These are phyloP conservation scores for Circinella umbellata DNA, from an alignment of 371 early-diverging fungal genomes.

Conservation along the genomic window DNA sequence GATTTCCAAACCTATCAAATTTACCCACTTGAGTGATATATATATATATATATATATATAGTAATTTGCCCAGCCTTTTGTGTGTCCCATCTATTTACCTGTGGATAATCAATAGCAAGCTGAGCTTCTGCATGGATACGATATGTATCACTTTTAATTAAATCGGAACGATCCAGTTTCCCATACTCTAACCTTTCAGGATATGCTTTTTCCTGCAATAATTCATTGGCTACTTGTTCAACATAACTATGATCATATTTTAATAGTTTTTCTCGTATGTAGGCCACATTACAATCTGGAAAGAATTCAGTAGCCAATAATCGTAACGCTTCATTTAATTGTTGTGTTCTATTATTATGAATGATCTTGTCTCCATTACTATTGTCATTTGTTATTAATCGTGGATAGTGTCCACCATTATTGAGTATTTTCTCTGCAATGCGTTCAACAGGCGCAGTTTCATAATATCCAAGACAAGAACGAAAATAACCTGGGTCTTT, in stretches of 20 bases:
- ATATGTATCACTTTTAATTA: constrained; percentile 41
- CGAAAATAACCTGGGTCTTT: constrained; percentile 54
- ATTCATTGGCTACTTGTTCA: constrained; percentile 34
- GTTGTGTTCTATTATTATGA: neutral
- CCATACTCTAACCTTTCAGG: constrained; percentile 48
- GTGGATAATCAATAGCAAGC: constrained; percentile 41
- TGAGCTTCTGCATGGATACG: constrained; percentile 38
- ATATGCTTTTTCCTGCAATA: constrained; percentile 23
- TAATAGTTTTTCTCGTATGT: constrained; percentile 41
- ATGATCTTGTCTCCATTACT: too few species aligned
- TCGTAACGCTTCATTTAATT: constrained; percentile 40
- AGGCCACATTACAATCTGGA: constrained; percentile 50
- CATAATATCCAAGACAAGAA: constrained; percentile 44
- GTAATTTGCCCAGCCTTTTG: too few species aligned
- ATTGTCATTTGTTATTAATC: neutral
- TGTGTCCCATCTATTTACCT: constrained; percentile 21
- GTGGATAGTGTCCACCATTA: constrained; percentile 45
- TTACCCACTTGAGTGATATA: neutral
- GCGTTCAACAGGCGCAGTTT: constrained; percentile 44
- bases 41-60: too few species aligned
- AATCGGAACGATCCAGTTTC: constrained; percentile 37
- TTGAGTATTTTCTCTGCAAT: constrained; percentile 49
- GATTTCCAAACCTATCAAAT: constrained; percentile 50
- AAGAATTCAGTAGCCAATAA: constrained; percentile 55
- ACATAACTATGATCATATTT: constrained; percentile 36